These are phyloP conservation scores for Neurospora tetraspora DNA, from an alignment of 495 filamentous ascomycete species.

Conservation along the genomic window DNA sequence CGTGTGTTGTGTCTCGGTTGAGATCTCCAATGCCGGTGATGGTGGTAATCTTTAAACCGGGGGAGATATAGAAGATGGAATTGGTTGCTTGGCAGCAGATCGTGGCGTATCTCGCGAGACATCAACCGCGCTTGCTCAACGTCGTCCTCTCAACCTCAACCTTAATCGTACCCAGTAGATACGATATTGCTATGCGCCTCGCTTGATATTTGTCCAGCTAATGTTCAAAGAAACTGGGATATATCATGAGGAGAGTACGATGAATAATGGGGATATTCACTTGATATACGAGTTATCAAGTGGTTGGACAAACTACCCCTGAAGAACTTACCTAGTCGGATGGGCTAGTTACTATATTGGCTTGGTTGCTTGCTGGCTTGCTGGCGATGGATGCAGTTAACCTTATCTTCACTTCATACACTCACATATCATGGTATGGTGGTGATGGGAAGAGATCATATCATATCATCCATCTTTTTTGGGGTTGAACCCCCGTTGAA, in stretches of 20 bases:
- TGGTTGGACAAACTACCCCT: no score
- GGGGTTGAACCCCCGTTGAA: no score
- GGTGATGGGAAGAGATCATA: no score
- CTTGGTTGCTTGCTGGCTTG: background rate
- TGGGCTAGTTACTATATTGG: no score
- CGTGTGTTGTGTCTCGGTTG: background rate
- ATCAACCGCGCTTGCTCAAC: no score
- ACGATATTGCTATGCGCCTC: background rate
- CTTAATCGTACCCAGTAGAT: background rate
- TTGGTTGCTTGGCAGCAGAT: background rate
- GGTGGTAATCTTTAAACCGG: background rate
- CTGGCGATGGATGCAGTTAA: background rate
- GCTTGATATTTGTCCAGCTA: background rate
- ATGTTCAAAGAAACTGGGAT: background rate
- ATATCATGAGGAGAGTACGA: no score
- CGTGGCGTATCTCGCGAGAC: background rate
- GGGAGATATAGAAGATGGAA: background rate
- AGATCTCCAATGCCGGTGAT: background rate
- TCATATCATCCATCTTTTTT: no score
- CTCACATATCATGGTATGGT: background rate
- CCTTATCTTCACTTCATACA: background rate
- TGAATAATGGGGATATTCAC: no score
- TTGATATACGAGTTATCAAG: no score
- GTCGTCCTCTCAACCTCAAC: background rate
- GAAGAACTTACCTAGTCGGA: no score